Evolutionary conservation across 2,329 filamentous ascomycete genomes (phyloP), one percentile per base, ranked within the genome.

Genomic region (Pseudocercospora macadamiae): DNA sequence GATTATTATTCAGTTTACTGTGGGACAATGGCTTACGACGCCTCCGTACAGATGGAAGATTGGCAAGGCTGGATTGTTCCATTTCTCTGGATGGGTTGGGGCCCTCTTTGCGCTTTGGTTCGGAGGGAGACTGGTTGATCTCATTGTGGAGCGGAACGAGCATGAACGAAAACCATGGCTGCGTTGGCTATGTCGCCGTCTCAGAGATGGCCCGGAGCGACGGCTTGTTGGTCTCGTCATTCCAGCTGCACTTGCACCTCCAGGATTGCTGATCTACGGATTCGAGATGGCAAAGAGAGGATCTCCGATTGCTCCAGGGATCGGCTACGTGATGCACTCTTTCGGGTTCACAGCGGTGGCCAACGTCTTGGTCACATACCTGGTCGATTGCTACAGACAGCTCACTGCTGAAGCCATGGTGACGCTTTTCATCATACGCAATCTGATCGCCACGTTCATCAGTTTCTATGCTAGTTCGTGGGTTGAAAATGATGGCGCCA

Each of bases 221-320:
- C 63, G 69, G 10, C 64, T 73, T 7, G 57, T 67, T 19, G 64
- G 64, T 10, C 59, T 72, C 12, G 26, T 68, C 8, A 61, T 73
- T 3, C 68, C 66, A 0, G 60, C 63, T 1, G 37, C 71, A n/a
- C 58, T 72, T 2, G 67, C 66, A 2, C 73, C 73, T 0, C 48
- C 70, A 0, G 70, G 70, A 1, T 54, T 75, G 10, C 60, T 74
- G 23, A 66, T 71, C n/a, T 74, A 68, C 25, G 73, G 73, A 3
- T 54, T 70, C 39, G 67, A 59, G 4, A 51, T 71, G 10, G 62
- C 63, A 8, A 9, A 4, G 54, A 67, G 45, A 48, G 62, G 36
- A 61, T 47, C 21, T 1, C 69, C 66, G 68, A 45, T 68, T 2
- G 68, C 63, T 7, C 63, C 62, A 12, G 68, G 65, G 1, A 53